phyloP scores from a whole-genome alignment of 1,284 basidiomycete species.

The Chalciporus sp. region DNA sequence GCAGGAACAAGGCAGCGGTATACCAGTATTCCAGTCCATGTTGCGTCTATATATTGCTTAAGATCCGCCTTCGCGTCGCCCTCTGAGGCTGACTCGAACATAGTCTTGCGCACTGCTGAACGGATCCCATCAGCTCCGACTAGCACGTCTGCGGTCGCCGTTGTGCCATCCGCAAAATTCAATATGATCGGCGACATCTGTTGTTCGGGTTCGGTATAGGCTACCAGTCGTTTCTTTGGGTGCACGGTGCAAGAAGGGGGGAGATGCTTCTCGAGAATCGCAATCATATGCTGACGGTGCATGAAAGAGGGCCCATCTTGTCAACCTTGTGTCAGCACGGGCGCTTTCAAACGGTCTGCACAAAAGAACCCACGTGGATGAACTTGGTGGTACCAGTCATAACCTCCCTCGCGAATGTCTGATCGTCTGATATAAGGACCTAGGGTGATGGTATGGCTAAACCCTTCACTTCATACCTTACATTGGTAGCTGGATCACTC shows the following conservation, averaged over 20 bases:
- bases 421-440: constrained; percentile 10
- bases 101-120: constrained; percentile 20
- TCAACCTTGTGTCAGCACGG: neutral
- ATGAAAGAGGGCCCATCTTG: constrained; percentile 14
- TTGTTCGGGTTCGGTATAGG: constrained; percentile 8
- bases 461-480: neutral
- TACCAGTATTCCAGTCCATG: constrained; percentile 19
- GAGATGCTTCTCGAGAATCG: constrained; percentile 21
- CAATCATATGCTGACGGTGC: constrained; percentile 29
- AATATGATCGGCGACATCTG: constrained; percentile 10
- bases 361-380: constrained; percentile 6
- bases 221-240: constrained; percentile 18
- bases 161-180: constrained; percentile 22
- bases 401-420: constrained; percentile 25
- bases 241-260: constrained; percentile 25
- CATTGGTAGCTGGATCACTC: neutral
- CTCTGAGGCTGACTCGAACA: constrained; percentile 18
- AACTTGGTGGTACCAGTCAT: constrained; percentile 19
- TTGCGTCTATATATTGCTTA: constrained; percentile 18
- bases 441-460: neutral
- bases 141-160: constrained; percentile 19
- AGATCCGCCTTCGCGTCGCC: constrained; percentile 3
- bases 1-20: constrained; percentile 23
- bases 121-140: constrained; percentile 19
- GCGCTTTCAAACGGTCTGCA: too few relatives aligned